Evolutionary conservation across 2,329 filamentous ascomycete genomes (phyloP).

Genomic region (Fusarium ambrosium): DNA sequence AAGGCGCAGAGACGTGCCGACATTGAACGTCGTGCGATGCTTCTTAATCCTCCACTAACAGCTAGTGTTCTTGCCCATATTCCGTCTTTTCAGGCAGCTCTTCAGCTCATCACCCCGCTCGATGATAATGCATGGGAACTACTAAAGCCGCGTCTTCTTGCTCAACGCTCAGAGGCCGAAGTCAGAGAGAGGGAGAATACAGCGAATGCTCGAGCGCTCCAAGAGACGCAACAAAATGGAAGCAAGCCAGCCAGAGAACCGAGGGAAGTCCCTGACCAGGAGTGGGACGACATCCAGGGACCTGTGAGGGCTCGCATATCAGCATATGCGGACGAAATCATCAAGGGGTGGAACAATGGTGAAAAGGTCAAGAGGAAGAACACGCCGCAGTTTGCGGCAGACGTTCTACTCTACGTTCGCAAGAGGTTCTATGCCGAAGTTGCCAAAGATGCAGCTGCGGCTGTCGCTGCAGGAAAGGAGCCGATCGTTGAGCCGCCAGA

Average conservation of each 20-base stretch:
- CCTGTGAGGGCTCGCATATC: slow-evolving; percentile 76
- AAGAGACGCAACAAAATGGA: slow-evolving; percentile 47
- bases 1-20: slow-evolving; percentile 75
- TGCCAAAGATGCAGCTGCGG: slow-evolving; percentile 64
- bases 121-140: slow-evolving; percentile 78
- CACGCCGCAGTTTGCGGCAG: slow-evolving; percentile 77
- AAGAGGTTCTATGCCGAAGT: slow-evolving; percentile 75
- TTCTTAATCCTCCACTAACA: slow-evolving; percentile 75
- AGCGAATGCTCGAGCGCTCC: slow-evolving; percentile 50
- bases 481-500: slow-evolving; percentile 63
- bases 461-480: slow-evolving; percentile 60
- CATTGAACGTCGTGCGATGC: slow-evolving; percentile 78
- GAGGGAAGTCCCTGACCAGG: slow-evolving; percentile 72
- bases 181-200: slow-evolving; percentile 61
- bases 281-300: slow-evolving; percentile 79
- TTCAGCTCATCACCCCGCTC: slow-evolving; percentile 76
- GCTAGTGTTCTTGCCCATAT: slow-evolving; percentile 75
- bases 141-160: slow-evolving; percentile 75
- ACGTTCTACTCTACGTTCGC: slow-evolving; percentile 77
- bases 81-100: slow-evolving; percentile 79
- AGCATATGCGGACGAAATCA: slow-evolving; percentile 77
- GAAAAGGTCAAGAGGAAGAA: slow-evolving; percentile 73
- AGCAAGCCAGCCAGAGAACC: slow-evolving; percentile 16
- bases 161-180: slow-evolving; percentile 76
- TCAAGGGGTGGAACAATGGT: slow-evolving; percentile 76